A percentile compares a stretch with the other conserved stretches of the same genome.
These are phyloP conservation scores for Nissolia schottii DNA, from an alignment of 306 rosid genomes.

Conservation along the genomic window DNA sequence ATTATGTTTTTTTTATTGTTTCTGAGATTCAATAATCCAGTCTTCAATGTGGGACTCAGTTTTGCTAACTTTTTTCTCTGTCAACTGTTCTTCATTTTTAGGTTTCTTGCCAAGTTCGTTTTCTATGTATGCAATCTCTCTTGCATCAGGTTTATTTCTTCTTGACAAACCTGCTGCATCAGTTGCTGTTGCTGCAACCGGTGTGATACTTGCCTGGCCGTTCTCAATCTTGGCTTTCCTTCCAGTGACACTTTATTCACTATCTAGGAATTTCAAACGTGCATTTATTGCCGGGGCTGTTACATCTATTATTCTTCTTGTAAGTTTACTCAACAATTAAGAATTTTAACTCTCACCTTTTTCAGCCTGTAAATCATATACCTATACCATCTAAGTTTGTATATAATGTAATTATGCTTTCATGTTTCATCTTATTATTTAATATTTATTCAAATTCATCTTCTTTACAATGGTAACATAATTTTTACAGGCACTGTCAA, in stretches of 20 bases:
- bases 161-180: conserved; percentile 75
- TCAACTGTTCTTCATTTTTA: conserved; percentile 23
- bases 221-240: conserved; percentile 93
- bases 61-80: conserved; percentile 20
- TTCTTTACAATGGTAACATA: background rate
- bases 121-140: conserved; percentile 94
- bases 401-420: background rate
- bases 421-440: background rate
- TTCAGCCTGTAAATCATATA: conserved; percentile 9
- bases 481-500: conserved; percentile 59
- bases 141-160: conserved; percentile 86
- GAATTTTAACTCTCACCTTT: background rate
- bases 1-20: background rate
- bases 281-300: conserved; percentile 70
- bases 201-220: conserved; percentile 99
- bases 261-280: conserved; percentile 55
- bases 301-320: conserved; percentile 70
- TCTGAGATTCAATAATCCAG: background rate
- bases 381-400: background rate
- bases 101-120: conserved; percentile 99
- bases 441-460: conserved; percentile 11
- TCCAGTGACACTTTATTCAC: conserved; percentile 72
- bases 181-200: conserved; percentile 72
- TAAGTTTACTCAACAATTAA: conserved; percentile 38
- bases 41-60: background rate